A percentile compares a stretch with the other conserved stretches of the same genome.
Conservation (phyloP, 805 yeast species). For the Candida corydali region DNA sequence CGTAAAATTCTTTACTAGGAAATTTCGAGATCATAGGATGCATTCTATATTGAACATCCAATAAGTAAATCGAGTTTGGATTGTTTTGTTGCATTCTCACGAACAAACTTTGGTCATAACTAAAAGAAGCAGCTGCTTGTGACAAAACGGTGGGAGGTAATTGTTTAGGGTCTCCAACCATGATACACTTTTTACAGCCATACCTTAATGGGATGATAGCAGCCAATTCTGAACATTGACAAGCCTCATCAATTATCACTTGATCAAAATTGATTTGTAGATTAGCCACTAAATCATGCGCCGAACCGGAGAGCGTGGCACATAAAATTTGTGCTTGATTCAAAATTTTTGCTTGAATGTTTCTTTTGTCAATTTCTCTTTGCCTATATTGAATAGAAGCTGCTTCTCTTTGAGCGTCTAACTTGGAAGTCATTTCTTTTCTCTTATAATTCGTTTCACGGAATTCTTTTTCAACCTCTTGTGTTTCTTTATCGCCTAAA, state of each 20-base stretch:
- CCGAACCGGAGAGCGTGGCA: conserved; percentile 89
- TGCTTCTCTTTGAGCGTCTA: conserved; percentile 77
- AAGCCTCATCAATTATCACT: conserved; percentile 94
- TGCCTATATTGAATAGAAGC: conserved; percentile 66
- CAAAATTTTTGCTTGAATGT: conserved; percentile 68
- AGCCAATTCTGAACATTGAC: conserved; percentile 92
- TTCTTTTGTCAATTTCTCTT: conserved; percentile 73
- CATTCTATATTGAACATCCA: conserved; percentile 96
- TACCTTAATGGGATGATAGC: conserved; percentile 88
- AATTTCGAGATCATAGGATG: conserved; percentile 86
- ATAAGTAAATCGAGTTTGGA: conserved; percentile 58
- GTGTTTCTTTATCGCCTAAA: conserved; percentile 38
- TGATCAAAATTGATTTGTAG: conserved; percentile 79
- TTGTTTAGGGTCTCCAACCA: conserved; percentile 99
- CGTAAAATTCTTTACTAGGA: conserved; percentile 82
- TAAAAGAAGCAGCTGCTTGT: conserved; percentile 72
- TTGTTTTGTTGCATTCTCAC: conserved; percentile 82
- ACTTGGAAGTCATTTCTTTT: conserved; percentile 63
- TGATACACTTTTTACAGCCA: conserved; percentile 84
- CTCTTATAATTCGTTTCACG: conserved; percentile 58
- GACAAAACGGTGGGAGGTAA: conserved; percentile 95
- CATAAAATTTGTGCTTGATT: conserved; percentile 81
- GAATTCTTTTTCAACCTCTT: conserved; percentile 45
- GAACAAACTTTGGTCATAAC: conserved; percentile 88
- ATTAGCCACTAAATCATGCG: conserved; percentile 78